A percentile compares a stretch with the other conserved stretches of the same genome.
These are phyloP conservation scores for Cytospora schulzeri DNA, from an alignment of 2,329 filamentous ascomycete species.

Conservation along the genomic window DNA sequence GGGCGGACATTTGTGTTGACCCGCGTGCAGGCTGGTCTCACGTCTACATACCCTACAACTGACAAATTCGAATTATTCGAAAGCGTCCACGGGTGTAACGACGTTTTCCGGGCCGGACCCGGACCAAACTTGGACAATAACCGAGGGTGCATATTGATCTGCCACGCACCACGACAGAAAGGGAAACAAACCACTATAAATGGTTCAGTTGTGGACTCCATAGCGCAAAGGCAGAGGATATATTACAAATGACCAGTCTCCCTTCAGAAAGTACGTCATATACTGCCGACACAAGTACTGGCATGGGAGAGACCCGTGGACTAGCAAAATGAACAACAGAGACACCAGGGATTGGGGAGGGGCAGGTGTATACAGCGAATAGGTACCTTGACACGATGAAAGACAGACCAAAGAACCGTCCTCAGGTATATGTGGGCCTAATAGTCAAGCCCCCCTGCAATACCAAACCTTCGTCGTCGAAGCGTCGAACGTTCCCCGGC, in stretches of 20 bases:
- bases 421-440: background rate
- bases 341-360: background rate
- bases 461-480: background rate
- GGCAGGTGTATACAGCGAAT: background rate
- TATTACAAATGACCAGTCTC: background rate
- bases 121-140: background rate
- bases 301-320: too few species aligned
- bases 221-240: background rate
- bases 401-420: background rate
- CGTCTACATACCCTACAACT: too few species aligned
- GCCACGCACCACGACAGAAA: background rate
- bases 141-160: background rate
- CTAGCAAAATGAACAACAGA: background rate
- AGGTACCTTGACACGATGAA: background rate
- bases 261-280: background rate
- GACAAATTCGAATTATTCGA: too few species aligned
- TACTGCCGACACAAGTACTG: background rate
- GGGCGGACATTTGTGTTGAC: too few species aligned
- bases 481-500: background rate
- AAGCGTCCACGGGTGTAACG: too few species aligned
- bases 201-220: background rate
- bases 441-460: background rate
- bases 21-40: too few species aligned
- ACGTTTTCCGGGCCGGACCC: background rate
- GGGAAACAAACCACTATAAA: background rate